phyloP scores from a whole-genome alignment of 2,329 filamentous ascomycete genomes.

The Lachnellula cervina region DNA sequence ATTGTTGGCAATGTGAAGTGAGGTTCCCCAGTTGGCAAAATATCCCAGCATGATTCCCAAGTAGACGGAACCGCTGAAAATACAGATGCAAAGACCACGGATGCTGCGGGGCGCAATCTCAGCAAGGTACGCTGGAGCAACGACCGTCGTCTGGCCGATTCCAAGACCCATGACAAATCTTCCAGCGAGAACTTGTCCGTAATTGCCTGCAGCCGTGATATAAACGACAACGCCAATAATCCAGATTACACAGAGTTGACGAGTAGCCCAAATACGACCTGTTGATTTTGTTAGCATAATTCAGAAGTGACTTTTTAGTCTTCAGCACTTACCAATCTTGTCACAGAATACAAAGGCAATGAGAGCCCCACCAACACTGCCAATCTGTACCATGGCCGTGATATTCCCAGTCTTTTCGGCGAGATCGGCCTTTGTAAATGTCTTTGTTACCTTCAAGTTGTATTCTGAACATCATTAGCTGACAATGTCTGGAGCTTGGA shows the following conservation, averaged over 20 bases:
- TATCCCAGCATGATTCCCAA: slow-evolving; percentile 25
- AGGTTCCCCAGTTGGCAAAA: slow-evolving; percentile 7
- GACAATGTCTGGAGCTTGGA: slow-evolving; percentile 12
- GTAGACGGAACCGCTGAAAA: slow-evolving; percentile 22
- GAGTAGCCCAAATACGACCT: slow-evolving; percentile 27
- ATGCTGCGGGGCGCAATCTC: slow-evolving; percentile 22
- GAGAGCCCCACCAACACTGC: slow-evolving; percentile 34
- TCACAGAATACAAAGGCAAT: slow-evolving; percentile 23
- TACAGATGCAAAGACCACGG: slow-evolving; percentile 24
- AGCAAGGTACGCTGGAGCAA: slow-evolving; percentile 35
- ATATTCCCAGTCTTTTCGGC: slow-evolving; percentile 34
- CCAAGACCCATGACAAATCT: slow-evolving; percentile 29
- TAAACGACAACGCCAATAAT: slow-evolving; percentile 30
- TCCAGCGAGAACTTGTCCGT: slow-evolving; percentile 23
- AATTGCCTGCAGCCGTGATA: slow-evolving; percentile 30
- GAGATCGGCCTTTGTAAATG: slow-evolving; percentile 22
- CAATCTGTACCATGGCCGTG: slow-evolving; percentile 37
- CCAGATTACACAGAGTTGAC: slow-evolving; percentile 22
- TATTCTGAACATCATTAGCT: slow-evolving; percentile 18
- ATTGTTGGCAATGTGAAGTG: slow-evolving; percentile 33
- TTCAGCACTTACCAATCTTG: slow-evolving; percentile 15
- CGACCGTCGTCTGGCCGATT: slow-evolving; percentile 35
- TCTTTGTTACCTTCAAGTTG: slow-evolving; percentile 4
- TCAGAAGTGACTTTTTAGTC: slow-evolving; percentile 15
- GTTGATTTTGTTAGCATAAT: slow-evolving; percentile 16